Evolutionary conservation across 305 asterid genomes (phyloP), one percentile per base, ranked within the genome.

Genomic region (Andrographis paniculata): DNA sequence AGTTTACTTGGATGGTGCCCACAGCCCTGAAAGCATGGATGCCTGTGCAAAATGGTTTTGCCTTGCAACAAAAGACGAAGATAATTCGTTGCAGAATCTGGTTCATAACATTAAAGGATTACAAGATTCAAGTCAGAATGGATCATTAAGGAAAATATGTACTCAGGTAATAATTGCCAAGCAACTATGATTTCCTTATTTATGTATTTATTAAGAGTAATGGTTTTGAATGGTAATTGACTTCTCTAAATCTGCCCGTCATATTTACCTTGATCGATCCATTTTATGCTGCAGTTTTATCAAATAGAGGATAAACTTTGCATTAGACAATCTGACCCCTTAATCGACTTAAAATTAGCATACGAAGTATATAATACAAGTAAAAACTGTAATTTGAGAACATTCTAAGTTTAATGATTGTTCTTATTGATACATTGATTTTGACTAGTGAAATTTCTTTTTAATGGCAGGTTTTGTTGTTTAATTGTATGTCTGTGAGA

Each of bases 21-120:
- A 91, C 67, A 86, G 99, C 71, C 99, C 99, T 41, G 99, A 91
- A 78, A 91, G 99, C 78, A 91, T 87, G 99, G 99, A 91, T 11
- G 99, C 68, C 38, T 91, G 96, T 70, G 99, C 89, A 56, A 76
- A 87, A 60, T 91, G 96, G 99, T 91, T 86, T 72, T 71, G 74
- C 36, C 53, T 61, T 46, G 95, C 94, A 58, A 75, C 75, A 52
- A 64, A 64, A 69, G 84, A 68, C 62, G 89, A 74, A 40, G 27
- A 69, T 38, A 54, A 48, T 17, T 30, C 70, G 41, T 17, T 45
- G n/a, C 30, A 56, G 42, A 61, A 66, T 59, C 58, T 19, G 30
- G 64, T 42, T 45, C 50, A 47, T 50, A 70, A 69, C 46, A 43
- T 63, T 18, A 55, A 62, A 38, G 53, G 65, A 55, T 57, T 55